phyloP scores from a whole-genome alignment of 75 land plant genomes.

The Pinus tabuliformis region DNA sequence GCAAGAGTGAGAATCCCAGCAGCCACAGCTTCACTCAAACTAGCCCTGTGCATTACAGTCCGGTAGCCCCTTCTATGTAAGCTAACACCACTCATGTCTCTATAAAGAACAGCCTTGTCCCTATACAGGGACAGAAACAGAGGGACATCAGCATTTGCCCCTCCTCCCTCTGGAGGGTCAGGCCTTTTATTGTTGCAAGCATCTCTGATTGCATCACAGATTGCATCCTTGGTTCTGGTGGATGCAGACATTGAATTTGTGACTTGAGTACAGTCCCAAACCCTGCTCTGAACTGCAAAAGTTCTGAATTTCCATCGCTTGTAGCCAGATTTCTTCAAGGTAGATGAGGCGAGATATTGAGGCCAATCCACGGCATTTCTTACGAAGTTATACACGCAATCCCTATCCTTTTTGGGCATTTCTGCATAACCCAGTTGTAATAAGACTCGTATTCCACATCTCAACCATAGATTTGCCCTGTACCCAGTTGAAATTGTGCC shows the following conservation, averaged over 20 bases:
- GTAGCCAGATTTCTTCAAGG: background rate
- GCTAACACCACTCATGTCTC: constrained; percentile 49
- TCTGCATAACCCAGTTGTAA: constrained; percentile 23
- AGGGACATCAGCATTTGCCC: constrained; percentile 36
- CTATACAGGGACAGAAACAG: constrained; percentile 43
- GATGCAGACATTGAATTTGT: constrained; percentile 38
- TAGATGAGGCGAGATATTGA: constrained; percentile 18
- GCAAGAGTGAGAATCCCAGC: constrained; percentile 45
- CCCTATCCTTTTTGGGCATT: constrained; percentile 12
- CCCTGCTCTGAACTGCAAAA: constrained; percentile 38
- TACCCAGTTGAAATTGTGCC: constrained; percentile 30
- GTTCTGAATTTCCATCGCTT: constrained; percentile 24
- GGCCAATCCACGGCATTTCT: constrained; percentile 38
- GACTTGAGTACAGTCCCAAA: constrained; percentile 30
- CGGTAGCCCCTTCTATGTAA: constrained; percentile 42
- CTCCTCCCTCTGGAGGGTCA: constrained; percentile 26
- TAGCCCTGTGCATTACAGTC: constrained; percentile 38
- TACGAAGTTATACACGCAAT: constrained; percentile 36
- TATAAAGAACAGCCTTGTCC: constrained; percentile 27
- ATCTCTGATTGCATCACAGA: constrained; percentile 40
- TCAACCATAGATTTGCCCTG: constrained; percentile 44
- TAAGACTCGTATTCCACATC: constrained; percentile 41
- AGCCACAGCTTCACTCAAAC: constrained; percentile 47
- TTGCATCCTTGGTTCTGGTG: constrained; percentile 45
- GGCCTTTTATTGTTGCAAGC: constrained; percentile 38